A percentile compares a stretch with the other conserved stretches of the same genome.
These are phyloP conservation scores for Phytophthora parvispora DNA, from an alignment of 352 stramenopile genomes.

Conservation along the genomic window DNA sequence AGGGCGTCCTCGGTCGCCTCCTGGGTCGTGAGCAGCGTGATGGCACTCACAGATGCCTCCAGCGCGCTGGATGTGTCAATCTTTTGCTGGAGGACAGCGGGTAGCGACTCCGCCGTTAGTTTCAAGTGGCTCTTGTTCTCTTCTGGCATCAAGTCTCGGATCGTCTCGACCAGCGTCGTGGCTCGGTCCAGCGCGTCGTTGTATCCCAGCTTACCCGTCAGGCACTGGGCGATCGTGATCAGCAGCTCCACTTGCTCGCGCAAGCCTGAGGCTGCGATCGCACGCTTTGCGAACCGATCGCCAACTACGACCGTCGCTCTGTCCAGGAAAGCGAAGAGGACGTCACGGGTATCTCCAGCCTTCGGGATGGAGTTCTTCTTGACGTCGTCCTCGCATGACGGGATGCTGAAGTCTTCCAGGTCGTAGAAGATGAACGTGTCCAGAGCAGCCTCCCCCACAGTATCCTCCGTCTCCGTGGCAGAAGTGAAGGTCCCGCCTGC, in stretches of 20 bases:
- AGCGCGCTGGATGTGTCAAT: conserved; percentile 28
- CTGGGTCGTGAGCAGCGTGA: conserved; percentile 69
- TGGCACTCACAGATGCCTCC: conserved; percentile 52
- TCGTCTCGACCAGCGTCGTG: conserved; percentile 50
- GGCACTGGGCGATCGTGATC: conserved; percentile 66
- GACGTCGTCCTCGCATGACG: conserved; percentile 44
- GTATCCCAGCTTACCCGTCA: conserved; percentile 53
- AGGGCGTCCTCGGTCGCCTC: conserved; percentile 59
- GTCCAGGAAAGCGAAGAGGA: conserved; percentile 70
- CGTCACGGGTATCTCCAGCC: conserved; percentile 52
- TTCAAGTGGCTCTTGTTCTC: conserved; percentile 73
- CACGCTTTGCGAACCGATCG: conserved; percentile 65
- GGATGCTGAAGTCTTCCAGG: conserved; percentile 38
- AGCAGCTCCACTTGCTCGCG: conserved; percentile 72
- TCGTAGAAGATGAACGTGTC: conserved; percentile 71
- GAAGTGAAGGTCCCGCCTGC: conserved; percentile 21
- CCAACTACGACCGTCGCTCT: conserved; percentile 67
- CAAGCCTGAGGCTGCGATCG: conserved; percentile 53
- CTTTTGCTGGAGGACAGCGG: conserved; percentile 35
- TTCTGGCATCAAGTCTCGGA: conserved; percentile 47
- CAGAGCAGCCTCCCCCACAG: conserved; percentile 24
- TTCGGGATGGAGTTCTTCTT: conserved; percentile 31
- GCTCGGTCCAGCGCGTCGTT: conserved; percentile 54
- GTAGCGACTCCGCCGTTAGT: conserved; percentile 46
- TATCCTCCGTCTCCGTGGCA: conserved; percentile 6